A percentile compares a stretch with the other conserved stretches of the same genome.
phyloP scores from a whole-genome alignment of 495 filamentous ascomycete genomes.

The Xylaria grammica region DNA sequence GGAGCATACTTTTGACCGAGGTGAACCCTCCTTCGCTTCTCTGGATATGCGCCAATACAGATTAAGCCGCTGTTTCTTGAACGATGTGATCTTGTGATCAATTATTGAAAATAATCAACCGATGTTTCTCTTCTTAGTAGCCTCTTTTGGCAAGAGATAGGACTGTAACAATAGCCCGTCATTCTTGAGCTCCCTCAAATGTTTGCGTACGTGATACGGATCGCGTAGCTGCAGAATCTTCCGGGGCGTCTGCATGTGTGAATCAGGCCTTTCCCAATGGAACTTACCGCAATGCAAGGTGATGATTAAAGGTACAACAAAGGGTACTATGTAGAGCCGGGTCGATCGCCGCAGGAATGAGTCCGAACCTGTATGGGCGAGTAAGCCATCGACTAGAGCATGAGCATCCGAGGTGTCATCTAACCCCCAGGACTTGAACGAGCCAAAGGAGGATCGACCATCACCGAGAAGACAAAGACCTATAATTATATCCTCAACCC shows the following conservation, averaged over 20 bases:
- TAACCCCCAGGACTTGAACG: too few relatives aligned
- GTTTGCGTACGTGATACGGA: background rate
- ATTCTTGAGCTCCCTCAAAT: background rate
- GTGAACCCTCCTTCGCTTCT: too few relatives aligned
- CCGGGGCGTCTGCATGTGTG: constrained; percentile 16
- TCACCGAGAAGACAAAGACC: too few relatives aligned
- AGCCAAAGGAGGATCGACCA: too few relatives aligned
- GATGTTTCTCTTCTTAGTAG: background rate
- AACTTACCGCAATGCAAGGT: background rate
- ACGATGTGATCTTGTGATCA: background rate
- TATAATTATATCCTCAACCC: too few relatives aligned
- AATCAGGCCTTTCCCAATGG: constrained; percentile 11
- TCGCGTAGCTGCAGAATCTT: constrained; percentile 21
- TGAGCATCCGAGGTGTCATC: background rate
- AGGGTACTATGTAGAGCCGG: background rate
- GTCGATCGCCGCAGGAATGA: background rate
- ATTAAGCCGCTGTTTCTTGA: constrained; percentile 5
- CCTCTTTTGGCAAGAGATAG: background rate
- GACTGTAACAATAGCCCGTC: background rate
- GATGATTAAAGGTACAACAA: background rate
- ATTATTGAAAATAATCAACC: background rate
- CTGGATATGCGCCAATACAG: too few relatives aligned
- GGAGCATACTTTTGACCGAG: too few relatives aligned
- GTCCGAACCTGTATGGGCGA: too few relatives aligned
- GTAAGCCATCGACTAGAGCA: too few relatives aligned